Evolutionary conservation across 495 filamentous ascomycete species (phyloP).

Genomic region (Trichocladium uniseriatum): DNA sequence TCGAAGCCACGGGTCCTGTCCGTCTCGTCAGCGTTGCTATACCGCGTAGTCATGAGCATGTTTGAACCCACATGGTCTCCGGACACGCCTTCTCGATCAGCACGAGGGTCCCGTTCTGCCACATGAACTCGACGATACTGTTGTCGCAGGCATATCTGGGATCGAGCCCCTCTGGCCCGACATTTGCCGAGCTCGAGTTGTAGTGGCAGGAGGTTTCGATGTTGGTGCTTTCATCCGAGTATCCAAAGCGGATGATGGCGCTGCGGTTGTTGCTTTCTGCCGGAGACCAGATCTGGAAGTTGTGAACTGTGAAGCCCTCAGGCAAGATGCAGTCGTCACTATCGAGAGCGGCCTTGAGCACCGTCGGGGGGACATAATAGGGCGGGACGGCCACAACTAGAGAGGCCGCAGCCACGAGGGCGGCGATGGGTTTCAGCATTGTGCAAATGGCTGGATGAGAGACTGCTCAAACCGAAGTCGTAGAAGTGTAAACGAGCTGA

Average conservation of each 20-base stretch:
- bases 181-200: conserved; percentile 22
- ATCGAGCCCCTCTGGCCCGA: conserved; percentile 12
- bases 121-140: conserved; percentile 40
- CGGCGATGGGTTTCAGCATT: conserved; percentile 1
- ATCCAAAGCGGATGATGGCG: conserved; percentile 16
- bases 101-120: conserved; percentile 30
- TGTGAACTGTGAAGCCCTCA: conserved; percentile 11
- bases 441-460: not conserved
- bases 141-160: conserved; percentile 24
- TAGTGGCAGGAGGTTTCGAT: conserved; percentile 21
- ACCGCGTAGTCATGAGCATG: not conserved
- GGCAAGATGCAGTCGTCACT: conserved; percentile 20
- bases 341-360: conserved; percentile 1
- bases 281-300: conserved; percentile 19
- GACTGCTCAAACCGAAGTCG: too few species aligned
- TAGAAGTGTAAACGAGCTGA: too few species aligned
- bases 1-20: conserved; percentile 7
- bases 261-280: conserved; percentile 8
- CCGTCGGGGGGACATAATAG: conserved; percentile 9
- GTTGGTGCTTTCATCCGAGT: conserved; percentile 16
- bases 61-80: not conserved
- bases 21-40: not conserved
- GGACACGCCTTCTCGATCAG: conserved; percentile 28
- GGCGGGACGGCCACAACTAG: conserved; percentile 7
- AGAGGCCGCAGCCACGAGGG: conserved; percentile 8